Evolutionary conservation across 2,329 filamentous ascomycete genomes (phyloP).

Genomic region (Onygenales sp.): DNA sequence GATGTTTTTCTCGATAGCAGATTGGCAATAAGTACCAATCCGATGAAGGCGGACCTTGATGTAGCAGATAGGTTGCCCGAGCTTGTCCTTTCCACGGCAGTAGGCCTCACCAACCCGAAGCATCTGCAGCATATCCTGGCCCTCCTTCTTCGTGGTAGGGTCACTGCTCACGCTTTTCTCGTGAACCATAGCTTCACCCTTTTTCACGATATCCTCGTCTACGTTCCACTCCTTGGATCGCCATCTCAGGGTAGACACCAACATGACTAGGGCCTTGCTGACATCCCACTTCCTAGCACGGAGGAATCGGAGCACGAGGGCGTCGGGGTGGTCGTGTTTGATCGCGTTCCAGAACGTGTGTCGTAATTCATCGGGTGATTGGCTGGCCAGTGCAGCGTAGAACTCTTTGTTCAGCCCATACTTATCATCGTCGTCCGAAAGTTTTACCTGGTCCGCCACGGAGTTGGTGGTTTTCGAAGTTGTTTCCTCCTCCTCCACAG

Average conservation of each 20-base stretch:
- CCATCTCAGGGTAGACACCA: conserved; percentile 92
- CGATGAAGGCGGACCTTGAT: conserved; percentile 76
- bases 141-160: conserved; percentile 54
- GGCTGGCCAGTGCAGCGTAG: conserved; percentile 66
- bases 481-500: conserved; percentile 41
- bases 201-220: conserved; percentile 75
- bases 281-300: conserved; percentile 94
- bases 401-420: conserved; percentile 84
- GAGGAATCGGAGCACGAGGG: conserved; percentile 69
- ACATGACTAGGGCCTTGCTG: conserved; percentile 85
- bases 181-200: conserved; percentile 62
- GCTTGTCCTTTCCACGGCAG: conserved; percentile 76
- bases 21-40: conserved; percentile 70
- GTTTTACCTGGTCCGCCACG: conserved; percentile 25
- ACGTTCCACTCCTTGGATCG: conserved; percentile 72
- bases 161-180: conserved; percentile 51
- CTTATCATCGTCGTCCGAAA: conserved; percentile 66
- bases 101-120: conserved; percentile 88
- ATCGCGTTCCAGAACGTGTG: conserved; percentile 85
- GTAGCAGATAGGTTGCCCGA: conserved; percentile 75
- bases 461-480: conserved; percentile 27
- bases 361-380: conserved; percentile 68
- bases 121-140: conserved; percentile 71
- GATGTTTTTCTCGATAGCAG: conserved; percentile 77
- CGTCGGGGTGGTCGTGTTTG: conserved; percentile 91